Conservation (phyloP, 768 basidiomycete species). For the Antrodiella citrinella region DNA sequence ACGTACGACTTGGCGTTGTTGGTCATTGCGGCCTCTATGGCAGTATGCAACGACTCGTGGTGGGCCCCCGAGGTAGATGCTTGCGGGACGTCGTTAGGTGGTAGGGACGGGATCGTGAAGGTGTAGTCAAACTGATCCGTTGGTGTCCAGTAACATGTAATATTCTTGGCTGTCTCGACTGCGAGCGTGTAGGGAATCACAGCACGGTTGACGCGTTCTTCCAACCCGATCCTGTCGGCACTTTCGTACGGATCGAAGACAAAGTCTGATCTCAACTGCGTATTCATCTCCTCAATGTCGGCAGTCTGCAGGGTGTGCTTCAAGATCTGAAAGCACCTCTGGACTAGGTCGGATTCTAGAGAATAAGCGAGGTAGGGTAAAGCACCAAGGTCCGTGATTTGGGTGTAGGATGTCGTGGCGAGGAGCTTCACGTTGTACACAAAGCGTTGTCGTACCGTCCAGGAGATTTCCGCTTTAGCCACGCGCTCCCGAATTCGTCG, state of each 20-base stretch:
- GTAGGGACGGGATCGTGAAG: slow-evolving; percentile 29
- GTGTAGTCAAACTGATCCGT: slow-evolving; percentile 68
- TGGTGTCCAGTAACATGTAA: slow-evolving; percentile 61
- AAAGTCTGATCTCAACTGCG: slow-evolving; percentile 25
- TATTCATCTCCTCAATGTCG: slow-evolving; percentile 14
- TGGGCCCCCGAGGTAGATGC: slow-evolving; percentile 1
- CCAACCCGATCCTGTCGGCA: background rate
- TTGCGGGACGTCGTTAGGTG: slow-evolving; percentile 2
- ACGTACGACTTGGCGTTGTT: slow-evolving; percentile 13
- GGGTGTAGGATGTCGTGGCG: slow-evolving; percentile 40
- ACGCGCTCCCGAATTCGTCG: background rate
- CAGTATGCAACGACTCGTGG: slow-evolving; percentile 30
- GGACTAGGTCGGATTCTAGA: slow-evolving; percentile 44
- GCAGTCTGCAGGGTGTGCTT: slow-evolving; percentile 6
- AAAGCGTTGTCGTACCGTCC: slow-evolving; percentile 53
- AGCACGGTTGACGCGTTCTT: slow-evolving; percentile 38
- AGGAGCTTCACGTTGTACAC: slow-evolving; percentile 65
- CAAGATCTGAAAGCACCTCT: slow-evolving; percentile 10
- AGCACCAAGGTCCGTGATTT: slow-evolving; percentile 47
- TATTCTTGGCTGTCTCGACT: slow-evolving; percentile 56
- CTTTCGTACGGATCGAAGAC: slow-evolving; percentile 42
- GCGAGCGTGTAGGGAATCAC: slow-evolving; percentile 62
- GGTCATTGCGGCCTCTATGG: slow-evolving; percentile 38
- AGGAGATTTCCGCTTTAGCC: slow-evolving; percentile 28
- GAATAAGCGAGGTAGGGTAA: slow-evolving; percentile 71